Base-by-base conservation (phyloP, 495 filamentous ascomycete species). In the Penicillium alfredii region DNA sequence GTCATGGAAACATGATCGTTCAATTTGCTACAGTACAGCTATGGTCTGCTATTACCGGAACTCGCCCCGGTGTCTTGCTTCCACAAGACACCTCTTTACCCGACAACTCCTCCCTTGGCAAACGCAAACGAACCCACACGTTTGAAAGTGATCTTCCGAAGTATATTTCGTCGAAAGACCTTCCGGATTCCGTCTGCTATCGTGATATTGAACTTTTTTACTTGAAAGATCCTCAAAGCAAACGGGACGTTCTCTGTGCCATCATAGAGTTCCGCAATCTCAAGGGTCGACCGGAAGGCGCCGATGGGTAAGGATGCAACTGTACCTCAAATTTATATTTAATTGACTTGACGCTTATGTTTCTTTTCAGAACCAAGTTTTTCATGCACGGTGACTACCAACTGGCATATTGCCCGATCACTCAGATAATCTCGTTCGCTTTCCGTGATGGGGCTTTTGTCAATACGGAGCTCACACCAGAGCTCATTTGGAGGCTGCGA, bases 351-450 rank as follows among this genome's bases (percentile, higher is more conserved):
- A 18, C 30, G 30, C 45, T 51, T 3, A 51, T 28, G 9, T 8
- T 51, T 26, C 5, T n/a, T 34, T 2, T 12, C 26, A 60, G 49
- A 42, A 61, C 47, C 7, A 61, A 58, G 34, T 61, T 61, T 23
- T 58, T 59, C 35, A 56, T 62, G 42, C 37, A 62, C n/a, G 37
- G 55, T 24, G 40, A 57, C 32, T 59, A 62, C 15, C 30, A 58
- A 50, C 33, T 61, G 21, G 51, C 29, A 45, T 58, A 58, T 45
- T 61, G 38, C 30, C 49, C 41, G 29, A 61, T 56, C 24, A 23
- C 40, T 35, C 35, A 61, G 29, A 61, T 61, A 8, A 43, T 61
- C 20, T 52, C 47, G 7, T 48, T 48, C 17, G 49, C 55, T 25
- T 61, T 58, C 32, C 40, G 49, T 3, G 52, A 61, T 45, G 33